Evolutionary conservation across 1,284 basidiomycete genomes (phyloP).

Genomic region (Ceratobasidium sp.): DNA sequence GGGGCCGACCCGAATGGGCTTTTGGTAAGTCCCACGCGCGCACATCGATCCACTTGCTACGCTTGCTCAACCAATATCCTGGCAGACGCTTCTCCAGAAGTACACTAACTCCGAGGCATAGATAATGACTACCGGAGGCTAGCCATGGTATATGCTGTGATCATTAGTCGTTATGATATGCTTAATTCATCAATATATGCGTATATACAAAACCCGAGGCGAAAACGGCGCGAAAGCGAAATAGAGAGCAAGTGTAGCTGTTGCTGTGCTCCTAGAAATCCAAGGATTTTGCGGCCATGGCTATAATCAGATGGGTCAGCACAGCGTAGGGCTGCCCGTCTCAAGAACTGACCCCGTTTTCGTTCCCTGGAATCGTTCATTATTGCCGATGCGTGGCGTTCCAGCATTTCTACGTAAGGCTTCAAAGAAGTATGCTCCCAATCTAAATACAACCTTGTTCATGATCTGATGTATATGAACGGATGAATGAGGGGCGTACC

Average conservation of each 20-base stretch:
- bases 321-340: background rate
- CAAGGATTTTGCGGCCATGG: slow-evolving; percentile 18
- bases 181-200: slow-evolving; percentile 28
- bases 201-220: background rate
- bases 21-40: slow-evolving; percentile 57
- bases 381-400: slow-evolving; percentile 70
- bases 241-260: too few species aligned
- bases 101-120: slow-evolving; percentile 1
- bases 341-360: slow-evolving; percentile 46
- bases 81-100: slow-evolving; percentile 35
- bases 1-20: slow-evolving; percentile 65
- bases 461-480: background rate
- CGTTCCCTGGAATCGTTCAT: slow-evolving; percentile 54
- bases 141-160: slow-evolving; percentile 12
- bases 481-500: slow-evolving; percentile 55
- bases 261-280: slow-evolving; percentile 15
- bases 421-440: slow-evolving; percentile 82
- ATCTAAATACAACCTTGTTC: slow-evolving; percentile 55
- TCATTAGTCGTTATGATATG: slow-evolving; percentile 28
- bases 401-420: slow-evolving; percentile 91
- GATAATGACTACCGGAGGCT: background rate
- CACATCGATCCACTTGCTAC: too few species aligned
- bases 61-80: background rate
- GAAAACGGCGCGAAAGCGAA: background rate
- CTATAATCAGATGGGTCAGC: background rate